phyloP scores from a whole-genome alignment of 768 basidiomycete species.

The Suillus tomentosus region DNA sequence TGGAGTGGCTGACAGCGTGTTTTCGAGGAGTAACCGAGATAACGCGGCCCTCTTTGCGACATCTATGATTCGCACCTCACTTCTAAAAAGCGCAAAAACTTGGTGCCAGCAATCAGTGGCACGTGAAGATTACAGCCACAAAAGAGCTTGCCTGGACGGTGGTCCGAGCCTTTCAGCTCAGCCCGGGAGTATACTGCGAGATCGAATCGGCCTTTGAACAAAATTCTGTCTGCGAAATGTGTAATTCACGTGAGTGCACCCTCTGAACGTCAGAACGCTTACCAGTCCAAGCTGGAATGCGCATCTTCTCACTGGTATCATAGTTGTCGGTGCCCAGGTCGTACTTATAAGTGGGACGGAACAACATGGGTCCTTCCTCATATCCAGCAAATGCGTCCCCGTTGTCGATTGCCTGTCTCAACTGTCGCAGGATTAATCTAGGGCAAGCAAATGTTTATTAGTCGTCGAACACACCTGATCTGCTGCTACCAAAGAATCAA shows the following conservation, averaged over 20 bases:
- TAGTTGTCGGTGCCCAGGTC: conserved; percentile 81
- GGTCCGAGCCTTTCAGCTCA: conserved; percentile 90
- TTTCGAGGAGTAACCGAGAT: conserved; percentile 67
- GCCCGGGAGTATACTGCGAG: conserved; percentile 80
- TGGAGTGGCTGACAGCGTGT: conserved; percentile 58
- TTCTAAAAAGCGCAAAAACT: conserved; percentile 87
- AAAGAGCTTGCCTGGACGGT: conserved; percentile 72
- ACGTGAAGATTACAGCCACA: background rate
- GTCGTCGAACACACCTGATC: conserved; percentile 72
- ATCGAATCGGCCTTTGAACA: conserved; percentile 82
- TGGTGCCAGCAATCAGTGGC: background rate
- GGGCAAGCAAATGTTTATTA: conserved; percentile 3
- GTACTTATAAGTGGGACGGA: conserved; percentile 95
- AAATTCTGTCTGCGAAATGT: conserved; percentile 74
- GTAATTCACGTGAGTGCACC: conserved; percentile 16
- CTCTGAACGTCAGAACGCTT: conserved; percentile 19
- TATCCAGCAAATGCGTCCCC: conserved; percentile 82
- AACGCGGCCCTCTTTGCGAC: conserved; percentile 69
- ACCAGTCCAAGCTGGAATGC: conserved; percentile 99
- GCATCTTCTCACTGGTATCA: conserved; percentile 94
- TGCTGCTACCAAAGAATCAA: conserved; percentile 71
- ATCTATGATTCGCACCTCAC: conserved; percentile 80
- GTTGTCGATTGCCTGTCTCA: conserved; percentile 69
- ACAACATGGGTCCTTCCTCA: conserved; percentile 87
- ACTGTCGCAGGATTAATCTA: conserved; percentile 41